Base-by-base conservation (phyloP, 306 rosid species). In the Gillenia trifoliata region DNA sequence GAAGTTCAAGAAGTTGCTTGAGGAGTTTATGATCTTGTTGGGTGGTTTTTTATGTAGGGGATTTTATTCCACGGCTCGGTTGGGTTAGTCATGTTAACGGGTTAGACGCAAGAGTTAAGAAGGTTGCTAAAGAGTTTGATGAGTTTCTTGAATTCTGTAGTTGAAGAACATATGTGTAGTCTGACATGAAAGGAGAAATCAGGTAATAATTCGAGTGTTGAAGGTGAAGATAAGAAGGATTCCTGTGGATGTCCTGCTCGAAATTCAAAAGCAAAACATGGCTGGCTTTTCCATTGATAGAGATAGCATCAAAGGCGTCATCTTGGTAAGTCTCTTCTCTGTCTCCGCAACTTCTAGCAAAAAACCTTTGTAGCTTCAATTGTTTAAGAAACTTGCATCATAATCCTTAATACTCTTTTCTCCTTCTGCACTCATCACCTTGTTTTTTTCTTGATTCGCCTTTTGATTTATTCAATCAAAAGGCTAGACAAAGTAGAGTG, bases 221-320 rank as follows among this genome's bases (percentile, higher is more conserved):
- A 22, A 20, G 68, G 19, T 31, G 80, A 79, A 19, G 80, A 47
- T 0, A 76, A 29, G 1, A 8, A 67, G 62, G 86, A 91, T n/a
- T 30, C 81, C 84, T 45, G 92, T 88, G 57, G 90, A 91, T 16
- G 83, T 86, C 43, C 38, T 89, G 75, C 91, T 86, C 76, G 36
- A 49, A 49, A 49, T 85, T 40, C 88, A 79, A 17, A 80, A 50
- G 70, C 54, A 82, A 25, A 22, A 80, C 5, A 17, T 22, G 17
- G 4, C 69, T 38, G 93, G 93, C 2, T 82, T 83, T 36, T 70
- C 91, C 0, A 31, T 89, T 68, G 84, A 86, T 20, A 77, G 49
- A 66, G 77, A 66, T 4, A 26, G 34, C 77, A 71, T 88, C 19
- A 87, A 85, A 74, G 96, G 89, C 72, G 0, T 86, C 63, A 71